phyloP scores from a whole-genome alignment of 2,329 filamentous ascomycete species.

The Diaporthe eres region DNA sequence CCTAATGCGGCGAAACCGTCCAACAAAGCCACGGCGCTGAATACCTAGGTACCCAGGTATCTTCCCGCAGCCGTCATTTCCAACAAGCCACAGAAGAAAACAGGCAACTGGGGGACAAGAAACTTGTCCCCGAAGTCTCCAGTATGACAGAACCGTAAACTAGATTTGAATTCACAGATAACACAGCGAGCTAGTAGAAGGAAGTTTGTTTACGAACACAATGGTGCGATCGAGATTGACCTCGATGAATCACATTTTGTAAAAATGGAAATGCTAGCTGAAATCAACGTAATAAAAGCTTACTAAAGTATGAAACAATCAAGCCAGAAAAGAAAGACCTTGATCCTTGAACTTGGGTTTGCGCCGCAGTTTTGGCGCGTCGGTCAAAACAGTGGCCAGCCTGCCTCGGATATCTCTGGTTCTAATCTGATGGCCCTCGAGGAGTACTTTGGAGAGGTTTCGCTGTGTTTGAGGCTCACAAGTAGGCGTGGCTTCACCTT shows the following conservation, averaged over 20 bases:
- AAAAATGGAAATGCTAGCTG: not conserved
- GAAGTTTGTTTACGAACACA: not conserved
- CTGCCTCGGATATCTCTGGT: not conserved
- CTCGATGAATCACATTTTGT: not conserved
- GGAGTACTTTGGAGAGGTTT: not conserved
- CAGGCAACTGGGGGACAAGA: not conserved
- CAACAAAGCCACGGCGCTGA: not conserved
- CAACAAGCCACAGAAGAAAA: too few relatives aligned
- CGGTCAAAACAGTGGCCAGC: not conserved
- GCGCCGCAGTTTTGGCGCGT: slow-evolving; percentile 1
- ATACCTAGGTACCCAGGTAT: not conserved
- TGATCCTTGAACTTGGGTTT: not conserved
- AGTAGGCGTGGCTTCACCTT: not conserved
- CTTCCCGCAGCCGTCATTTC: not conserved
- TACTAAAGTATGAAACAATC: too few relatives aligned
- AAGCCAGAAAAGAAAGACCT: not conserved
- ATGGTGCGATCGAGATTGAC: not conserved
- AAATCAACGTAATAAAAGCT: too few relatives aligned
- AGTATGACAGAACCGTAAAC: not conserved
- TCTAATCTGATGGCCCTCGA: slow-evolving; percentile 7
- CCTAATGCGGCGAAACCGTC: slow-evolving; percentile 2
- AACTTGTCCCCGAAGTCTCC: not conserved
- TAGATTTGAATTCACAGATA: too few relatives aligned
- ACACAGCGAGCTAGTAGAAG: not conserved
- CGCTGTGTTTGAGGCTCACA: not conserved